Evolutionary conservation across 345 rosid species (phyloP), one percentile per base, ranked within the genome.

Genomic region (Eucalyptus sp.): DNA sequence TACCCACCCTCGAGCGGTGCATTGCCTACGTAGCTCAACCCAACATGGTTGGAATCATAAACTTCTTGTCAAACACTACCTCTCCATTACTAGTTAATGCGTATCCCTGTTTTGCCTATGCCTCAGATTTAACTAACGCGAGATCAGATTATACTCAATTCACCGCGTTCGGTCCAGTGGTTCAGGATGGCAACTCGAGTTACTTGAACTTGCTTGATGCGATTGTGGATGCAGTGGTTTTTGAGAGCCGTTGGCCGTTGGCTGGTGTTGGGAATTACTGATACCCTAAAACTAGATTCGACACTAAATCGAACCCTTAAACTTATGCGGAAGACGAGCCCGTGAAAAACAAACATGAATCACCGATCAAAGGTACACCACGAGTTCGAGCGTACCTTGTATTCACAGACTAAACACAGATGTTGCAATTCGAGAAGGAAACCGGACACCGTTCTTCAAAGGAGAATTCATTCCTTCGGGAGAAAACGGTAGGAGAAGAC

Each of bases 21-120:
- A 14, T 92, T 94, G 15, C 41, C 33, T 86, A 79, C 2, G 88
- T 89, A 12, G 16, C 92, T 20, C 37, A 71, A 5, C 86, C 76
- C 3, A 46, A 56, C 87, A 89, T 93, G 86, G 76, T 88, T 7
- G 81, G 88, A 27, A 87, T 41, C 41, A 41, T 41, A 41, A 41
- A 41, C 41, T 41, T 41, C 41, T 41, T 41, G 41, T 41, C 41
- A 41, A 41, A 41, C 41, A 41, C 41, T 92, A 87, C 87, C 49
- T 83, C 92, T 18, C 94, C 94, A 10, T 89, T 94, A 24, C 87
- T 92, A 92, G 60, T 68, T 50, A 93, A 94, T 6, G 88, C 87
- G 12, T 93, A 92, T 41, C 94, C 97, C 86, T 94, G 92, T 88
- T 92, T 89, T 22, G 87, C 94, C 16, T 92, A 92, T 49, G 60